Evolutionary conservation across 2,329 filamentous ascomycete genomes (phyloP).

Genomic region (Akanthomyces dipterigenus): DNA sequence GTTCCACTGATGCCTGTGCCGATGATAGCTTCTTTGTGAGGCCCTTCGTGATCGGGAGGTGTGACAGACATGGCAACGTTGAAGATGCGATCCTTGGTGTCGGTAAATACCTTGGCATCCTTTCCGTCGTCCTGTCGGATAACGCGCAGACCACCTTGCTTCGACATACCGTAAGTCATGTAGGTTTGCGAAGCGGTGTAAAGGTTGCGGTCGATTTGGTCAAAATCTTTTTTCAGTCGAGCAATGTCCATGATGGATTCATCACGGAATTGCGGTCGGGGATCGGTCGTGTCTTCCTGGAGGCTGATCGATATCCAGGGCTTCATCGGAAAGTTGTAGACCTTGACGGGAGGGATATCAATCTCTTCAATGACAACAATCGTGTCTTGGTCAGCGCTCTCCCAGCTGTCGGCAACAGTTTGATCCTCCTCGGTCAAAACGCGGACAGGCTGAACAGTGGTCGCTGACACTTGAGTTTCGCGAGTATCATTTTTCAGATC

Average conservation of each 20-base stretch:
- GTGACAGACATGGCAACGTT: constrained; percentile 79
- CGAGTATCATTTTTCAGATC: constrained; percentile 33
- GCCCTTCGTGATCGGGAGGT: constrained; percentile 45
- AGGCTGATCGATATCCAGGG: constrained; percentile 90
- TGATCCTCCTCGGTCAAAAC: constrained; percentile 47
- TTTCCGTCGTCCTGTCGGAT: constrained; percentile 91
- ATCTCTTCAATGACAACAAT: constrained; percentile 60
- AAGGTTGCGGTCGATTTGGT: constrained; percentile 90
- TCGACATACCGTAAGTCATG: constrained; percentile 91
- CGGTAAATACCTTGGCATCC: constrained; percentile 86
- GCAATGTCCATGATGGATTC: constrained; percentile 88
- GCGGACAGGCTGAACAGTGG: constrained; percentile 38
- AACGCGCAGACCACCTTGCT: constrained; percentile 85
- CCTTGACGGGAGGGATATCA: constrained; percentile 59
- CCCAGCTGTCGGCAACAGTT: constrained; percentile 80
- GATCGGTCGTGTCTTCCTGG: constrained; percentile 47
- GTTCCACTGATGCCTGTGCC: constrained; percentile 91
- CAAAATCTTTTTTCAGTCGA: constrained; percentile 92
- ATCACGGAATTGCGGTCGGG: constrained; percentile 61
- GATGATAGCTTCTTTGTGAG: constrained; percentile 73
- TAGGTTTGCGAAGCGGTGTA: constrained; percentile 84
- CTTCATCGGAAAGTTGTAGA: constrained; percentile 94
- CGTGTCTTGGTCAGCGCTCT: constrained; percentile 72
- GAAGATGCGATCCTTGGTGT: constrained; percentile 89
- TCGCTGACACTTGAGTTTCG: constrained; percentile 26